phyloP scores from a whole-genome alignment of 2,329 filamentous ascomycete species.

The Hirsutella minnesotensis region DNA sequence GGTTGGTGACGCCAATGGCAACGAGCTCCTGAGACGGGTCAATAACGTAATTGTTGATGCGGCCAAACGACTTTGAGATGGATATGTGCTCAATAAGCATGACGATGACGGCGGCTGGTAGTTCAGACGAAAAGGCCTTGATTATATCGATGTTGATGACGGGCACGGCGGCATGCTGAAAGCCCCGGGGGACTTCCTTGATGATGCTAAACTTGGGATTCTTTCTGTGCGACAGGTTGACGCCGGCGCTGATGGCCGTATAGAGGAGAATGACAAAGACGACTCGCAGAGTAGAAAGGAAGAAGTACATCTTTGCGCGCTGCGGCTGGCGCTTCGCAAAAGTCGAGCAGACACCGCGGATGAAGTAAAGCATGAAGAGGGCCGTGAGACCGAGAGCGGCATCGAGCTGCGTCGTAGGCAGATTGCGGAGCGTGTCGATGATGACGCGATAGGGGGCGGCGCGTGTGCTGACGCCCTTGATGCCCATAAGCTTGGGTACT shows the following conservation, averaged over 20 bases:
- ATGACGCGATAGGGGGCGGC: constrained; percentile 35
- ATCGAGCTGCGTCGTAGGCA: constrained; percentile 45
- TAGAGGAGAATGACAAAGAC: constrained; percentile 74
- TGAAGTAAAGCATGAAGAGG: constrained; percentile 54
- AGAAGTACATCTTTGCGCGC: constrained; percentile 62
- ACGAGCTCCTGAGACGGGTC: constrained; percentile 71
- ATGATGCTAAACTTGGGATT: constrained; percentile 53
- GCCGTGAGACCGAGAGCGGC: constrained; percentile 64
- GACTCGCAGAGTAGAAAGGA: constrained; percentile 64
- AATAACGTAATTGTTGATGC: constrained; percentile 72
- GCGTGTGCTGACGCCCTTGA: constrained; percentile 36
- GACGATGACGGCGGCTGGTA: constrained; percentile 67
- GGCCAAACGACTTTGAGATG: constrained; percentile 71
- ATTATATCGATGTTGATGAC: constrained; percentile 49
- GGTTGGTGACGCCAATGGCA: constrained; percentile 63
- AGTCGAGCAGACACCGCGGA: constrained; percentile 49
- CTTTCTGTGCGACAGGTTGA: constrained; percentile 47
- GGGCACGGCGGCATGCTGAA: constrained; percentile 58
- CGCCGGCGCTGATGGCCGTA: constrained; percentile 62
- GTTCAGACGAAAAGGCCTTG: constrained; percentile 47
- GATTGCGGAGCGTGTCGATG: constrained; percentile 35
- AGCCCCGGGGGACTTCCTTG: constrained; percentile 59
- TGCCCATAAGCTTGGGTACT: constrained; percentile 37
- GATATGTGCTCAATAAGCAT: constrained; percentile 72
- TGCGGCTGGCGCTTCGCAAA: constrained; percentile 56